These are phyloP conservation scores for Pseudonitzschia pungens DNA, from an alignment of 108 stramenopile genomes.

Conservation along the genomic window DNA sequence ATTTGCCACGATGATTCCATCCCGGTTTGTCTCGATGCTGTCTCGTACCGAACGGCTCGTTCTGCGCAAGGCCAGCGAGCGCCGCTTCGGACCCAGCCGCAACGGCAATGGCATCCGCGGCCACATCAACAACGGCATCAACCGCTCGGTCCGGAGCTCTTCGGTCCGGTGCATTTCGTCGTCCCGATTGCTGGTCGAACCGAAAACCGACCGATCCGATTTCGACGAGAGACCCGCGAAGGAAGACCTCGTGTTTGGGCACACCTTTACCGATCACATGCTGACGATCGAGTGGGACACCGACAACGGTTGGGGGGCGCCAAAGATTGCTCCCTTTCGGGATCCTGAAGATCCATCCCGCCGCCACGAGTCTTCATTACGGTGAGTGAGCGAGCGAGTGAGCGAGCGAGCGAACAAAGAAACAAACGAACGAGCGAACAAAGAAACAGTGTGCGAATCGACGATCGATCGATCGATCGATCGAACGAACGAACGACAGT, in stretches of 20 bases:
- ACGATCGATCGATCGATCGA: too few relatives aligned
- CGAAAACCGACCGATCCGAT: slow-evolving; percentile 28
- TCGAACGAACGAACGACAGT: neutral
- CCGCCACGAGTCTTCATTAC: slow-evolving; percentile 89
- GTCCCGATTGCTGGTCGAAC: slow-evolving; percentile 38
- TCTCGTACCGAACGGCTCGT: neutral
- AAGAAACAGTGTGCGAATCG: neutral
- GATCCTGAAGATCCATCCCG: slow-evolving; percentile 85
- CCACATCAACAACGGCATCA: too few relatives aligned
- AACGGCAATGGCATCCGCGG: too few relatives aligned
- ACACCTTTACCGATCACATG: slow-evolving; percentile 92
- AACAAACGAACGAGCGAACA: neutral
- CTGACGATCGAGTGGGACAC: slow-evolving; percentile 78
- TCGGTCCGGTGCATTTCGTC: slow-evolving; percentile 46
- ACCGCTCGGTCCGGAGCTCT: too few relatives aligned
- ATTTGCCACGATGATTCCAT: too few relatives aligned
- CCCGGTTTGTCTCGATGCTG: too few relatives aligned
- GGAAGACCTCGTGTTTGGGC: slow-evolving; percentile 77
- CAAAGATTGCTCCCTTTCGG: slow-evolving; percentile 79
- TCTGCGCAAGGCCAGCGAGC: neutral
- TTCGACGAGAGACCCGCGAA: slow-evolving; percentile 48
- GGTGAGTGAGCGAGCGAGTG: slow-evolving; percentile 43
- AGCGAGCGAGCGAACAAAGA: neutral
- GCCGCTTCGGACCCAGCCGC: too few relatives aligned
- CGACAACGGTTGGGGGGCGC: slow-evolving; percentile 71